Base-by-base conservation (phyloP, 352 stramenopile genomes). In the Globisporangium perplexum region DNA sequence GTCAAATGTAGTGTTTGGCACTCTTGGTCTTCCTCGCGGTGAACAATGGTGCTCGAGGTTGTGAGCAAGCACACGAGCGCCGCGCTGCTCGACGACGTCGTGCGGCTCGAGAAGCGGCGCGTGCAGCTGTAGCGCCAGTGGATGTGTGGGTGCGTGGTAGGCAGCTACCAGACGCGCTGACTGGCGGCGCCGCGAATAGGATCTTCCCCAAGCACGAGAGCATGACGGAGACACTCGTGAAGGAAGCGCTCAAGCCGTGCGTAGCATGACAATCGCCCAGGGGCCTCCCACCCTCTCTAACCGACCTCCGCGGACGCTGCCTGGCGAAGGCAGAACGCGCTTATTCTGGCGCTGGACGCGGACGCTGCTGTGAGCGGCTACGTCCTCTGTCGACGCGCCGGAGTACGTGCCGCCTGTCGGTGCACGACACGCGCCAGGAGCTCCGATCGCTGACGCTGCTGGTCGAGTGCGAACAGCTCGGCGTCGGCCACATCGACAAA, bases 381-480 rank as follows among this genome's bases (percentile, higher is more conserved):
- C 62, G 47, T 84, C 11, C 66, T 84, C 17, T 77, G 67, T 44
- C 62, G 70, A 23, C 58, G 68, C 36, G 71, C 60, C 42, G 68
- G 66, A 31, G 71, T 81, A 63, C 41, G 68, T n/a, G 30, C 14
- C 44, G 38, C 38, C 35, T n/a, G 8, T 31, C 52, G 14, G n/a
- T 23, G 15, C 8, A 50, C 45, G 17, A 28, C 8, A 2, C n/a
- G n/a, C n/a, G n/a, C n/a, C n/a, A 20, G 30, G 22, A 18, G 2
- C 22, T 10, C 28, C 39, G 30, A 11, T 23, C 15, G 11, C 15
- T n/a, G 24, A 24, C n/a, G 12, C 41, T 46, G 11, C 20, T 8
- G n/a, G 14, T 23, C 41, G 41, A 28, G 18, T 14, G 15, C 20
- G 41, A 7, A 46, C 50, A 83, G 73, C 43, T 56, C 14, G 61